Conservation (phyloP, 208 protist species). For the Polymyxa betae region DNA sequence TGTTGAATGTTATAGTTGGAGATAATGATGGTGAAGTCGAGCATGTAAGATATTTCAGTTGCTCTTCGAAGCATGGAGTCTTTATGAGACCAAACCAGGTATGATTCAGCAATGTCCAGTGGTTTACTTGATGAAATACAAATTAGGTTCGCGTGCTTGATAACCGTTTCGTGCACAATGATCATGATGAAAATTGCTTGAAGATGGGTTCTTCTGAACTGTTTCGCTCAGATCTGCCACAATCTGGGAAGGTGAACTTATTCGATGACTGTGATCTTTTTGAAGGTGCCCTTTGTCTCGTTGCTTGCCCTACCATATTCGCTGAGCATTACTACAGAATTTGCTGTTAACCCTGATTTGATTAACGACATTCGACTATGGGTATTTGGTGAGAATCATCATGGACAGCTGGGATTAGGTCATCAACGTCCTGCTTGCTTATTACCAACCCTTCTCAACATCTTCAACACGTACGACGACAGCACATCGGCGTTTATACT, state of each 20-base stretch:
- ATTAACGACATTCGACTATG: background rate
- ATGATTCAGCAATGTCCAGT: background rate
- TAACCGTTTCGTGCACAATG: no score
- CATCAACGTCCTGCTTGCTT: background rate
- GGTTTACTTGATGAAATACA: no score
- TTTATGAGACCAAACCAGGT: conserved; percentile 8
- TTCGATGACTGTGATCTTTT: background rate
- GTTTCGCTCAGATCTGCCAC: no score
- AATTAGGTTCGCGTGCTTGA: no score
- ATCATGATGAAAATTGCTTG: no score
- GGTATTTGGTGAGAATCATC: conserved; percentile 43
- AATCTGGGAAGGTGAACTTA: no score
- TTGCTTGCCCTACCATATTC: no score
- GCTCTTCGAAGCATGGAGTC: background rate
- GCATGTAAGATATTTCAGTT: background rate
- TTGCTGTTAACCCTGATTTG: no score
- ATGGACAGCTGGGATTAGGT: conserved; percentile 29
- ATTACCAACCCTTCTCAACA: background rate
- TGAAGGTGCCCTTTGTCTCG: no score
- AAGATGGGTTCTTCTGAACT: no score
- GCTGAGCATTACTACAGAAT: no score
- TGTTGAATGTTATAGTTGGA: background rate
- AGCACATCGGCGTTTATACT: background rate
- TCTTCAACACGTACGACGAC: conserved; percentile 24
- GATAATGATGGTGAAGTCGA: conserved; percentile 6